Evolutionary conservation across 176 grass and related monocot species (phyloP).

Genomic region (Avena eriantha): DNA sequence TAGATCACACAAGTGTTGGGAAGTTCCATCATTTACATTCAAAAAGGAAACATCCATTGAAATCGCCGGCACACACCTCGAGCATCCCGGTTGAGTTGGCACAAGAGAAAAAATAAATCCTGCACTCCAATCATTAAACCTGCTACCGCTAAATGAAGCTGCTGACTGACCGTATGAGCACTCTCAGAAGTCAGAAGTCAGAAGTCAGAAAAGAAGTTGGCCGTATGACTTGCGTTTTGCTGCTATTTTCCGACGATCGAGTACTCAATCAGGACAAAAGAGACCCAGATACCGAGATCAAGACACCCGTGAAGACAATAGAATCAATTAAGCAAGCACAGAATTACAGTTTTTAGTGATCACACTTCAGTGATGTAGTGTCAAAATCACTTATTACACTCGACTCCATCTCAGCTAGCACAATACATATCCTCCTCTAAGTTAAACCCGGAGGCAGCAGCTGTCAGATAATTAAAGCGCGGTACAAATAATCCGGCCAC

Average conservation of each 20-base stretch:
- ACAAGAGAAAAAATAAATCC: neutral
- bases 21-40: too few species aligned
- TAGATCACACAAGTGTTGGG: neutral
- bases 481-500: neutral
- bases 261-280: neutral
- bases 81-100: too few species aligned
- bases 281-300: neutral
- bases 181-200: too few species aligned
- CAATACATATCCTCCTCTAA: neutral
- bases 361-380: conserved; percentile 28
- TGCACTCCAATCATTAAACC: neutral
- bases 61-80: neutral
- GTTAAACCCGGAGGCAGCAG: conserved; percentile 27
- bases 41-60: too few species aligned
- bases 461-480: conserved; percentile 24
- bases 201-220: too few species aligned
- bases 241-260: neutral
- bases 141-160: too few species aligned
- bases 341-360: conserved; percentile 12
- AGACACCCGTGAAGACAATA: neutral
- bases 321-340: conserved; percentile 21
- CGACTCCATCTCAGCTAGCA: neutral
- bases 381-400: conserved; percentile 37
- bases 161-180: too few species aligned
- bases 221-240: neutral